phyloP scores from a whole-genome alignment of 306 rosid genomes.

The Hylodesmum podocarpum region DNA sequence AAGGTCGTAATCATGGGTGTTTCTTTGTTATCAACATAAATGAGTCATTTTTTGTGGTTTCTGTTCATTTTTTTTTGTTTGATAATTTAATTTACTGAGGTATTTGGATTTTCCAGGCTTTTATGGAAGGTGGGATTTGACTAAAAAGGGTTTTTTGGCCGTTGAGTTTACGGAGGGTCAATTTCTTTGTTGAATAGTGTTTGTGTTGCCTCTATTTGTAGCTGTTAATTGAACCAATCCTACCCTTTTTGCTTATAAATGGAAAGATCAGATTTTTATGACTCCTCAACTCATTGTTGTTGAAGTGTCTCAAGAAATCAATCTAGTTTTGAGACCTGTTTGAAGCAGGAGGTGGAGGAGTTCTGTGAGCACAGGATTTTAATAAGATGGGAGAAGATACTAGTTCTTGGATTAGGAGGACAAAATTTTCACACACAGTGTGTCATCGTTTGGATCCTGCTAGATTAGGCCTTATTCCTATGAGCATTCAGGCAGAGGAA shows the following conservation, averaged over 20 bases:
- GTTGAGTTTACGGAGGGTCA: slow-evolving; percentile 35
- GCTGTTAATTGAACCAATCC: slow-evolving; percentile 36
- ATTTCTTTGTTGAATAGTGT: slow-evolving; percentile 31
- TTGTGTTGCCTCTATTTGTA: slow-evolving; percentile 24
- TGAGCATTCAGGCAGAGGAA: slow-evolving; percentile 37
- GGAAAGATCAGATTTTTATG: slow-evolving; percentile 25
- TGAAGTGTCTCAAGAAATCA: slow-evolving; percentile 43
- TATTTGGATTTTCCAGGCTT: slow-evolving; percentile 62
- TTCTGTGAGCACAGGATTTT: slow-evolving; percentile 25
- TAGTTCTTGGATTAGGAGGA: slow-evolving; percentile 84
- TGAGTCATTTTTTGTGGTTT: not conserved
- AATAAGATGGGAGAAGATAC: slow-evolving; percentile 62
- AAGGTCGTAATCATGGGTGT: slow-evolving; percentile 35
- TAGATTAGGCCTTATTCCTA: slow-evolving; percentile 39
- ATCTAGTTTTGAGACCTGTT: slow-evolving; percentile 32
- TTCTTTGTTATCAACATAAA: slow-evolving; percentile 27
- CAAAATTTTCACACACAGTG: slow-evolving; percentile 82
- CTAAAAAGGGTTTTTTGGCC: slow-evolving; percentile 38
- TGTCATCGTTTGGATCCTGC: slow-evolving; percentile 79
- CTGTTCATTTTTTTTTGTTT: not conserved
- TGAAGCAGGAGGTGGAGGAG: slow-evolving; percentile 31
- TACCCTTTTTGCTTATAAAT: slow-evolving; percentile 38
- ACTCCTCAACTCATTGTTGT: slow-evolving; percentile 25
- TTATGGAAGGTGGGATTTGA: slow-evolving; percentile 69
- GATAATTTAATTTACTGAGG: slow-evolving; percentile 33